These are phyloP conservation scores for Rosa lucieae DNA, from an alignment of 306 rosid species.

Conservation along the genomic window DNA sequence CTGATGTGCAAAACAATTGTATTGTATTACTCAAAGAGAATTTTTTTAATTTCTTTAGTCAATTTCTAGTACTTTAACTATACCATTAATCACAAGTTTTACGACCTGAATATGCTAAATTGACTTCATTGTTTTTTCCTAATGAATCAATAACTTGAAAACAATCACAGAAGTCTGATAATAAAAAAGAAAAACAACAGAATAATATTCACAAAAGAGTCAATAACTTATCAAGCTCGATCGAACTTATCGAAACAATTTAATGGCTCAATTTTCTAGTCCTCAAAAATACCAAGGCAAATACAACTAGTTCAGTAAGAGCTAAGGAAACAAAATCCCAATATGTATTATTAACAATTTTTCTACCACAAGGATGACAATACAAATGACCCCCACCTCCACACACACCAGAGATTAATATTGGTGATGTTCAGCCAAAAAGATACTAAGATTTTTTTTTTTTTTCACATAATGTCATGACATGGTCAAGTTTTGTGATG, in stretches of 20 bases:
- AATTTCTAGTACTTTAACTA: background rate
- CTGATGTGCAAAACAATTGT: constrained; percentile 43
- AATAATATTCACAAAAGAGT: too few relatives aligned
- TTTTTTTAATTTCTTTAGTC: too few relatives aligned
- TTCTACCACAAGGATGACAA: too few relatives aligned
- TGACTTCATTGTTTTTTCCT: background rate
- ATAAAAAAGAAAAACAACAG: too few relatives aligned
- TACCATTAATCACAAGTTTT: background rate
- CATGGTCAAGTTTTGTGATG: too few relatives aligned
- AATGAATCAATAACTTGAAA: background rate
- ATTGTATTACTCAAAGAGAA: too few relatives aligned
- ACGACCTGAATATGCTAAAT: background rate
- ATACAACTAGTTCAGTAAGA: background rate
- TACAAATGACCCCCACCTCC: background rate
- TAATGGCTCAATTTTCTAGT: background rate
- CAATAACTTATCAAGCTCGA: background rate
- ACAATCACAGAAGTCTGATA: too few relatives aligned
- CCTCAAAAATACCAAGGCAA: background rate
- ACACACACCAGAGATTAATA: background rate
- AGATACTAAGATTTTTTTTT: too few relatives aligned
- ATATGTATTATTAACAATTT: too few relatives aligned
- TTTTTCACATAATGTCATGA: too few relatives aligned
- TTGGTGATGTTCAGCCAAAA: background rate
- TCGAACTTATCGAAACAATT: background rate
- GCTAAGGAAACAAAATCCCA: background rate